Evolutionary conservation across 352 stramenopile genomes (phyloP), one percentile per base, ranked within the genome.

Genomic region (Globisporangium acanthophoron): DNA sequence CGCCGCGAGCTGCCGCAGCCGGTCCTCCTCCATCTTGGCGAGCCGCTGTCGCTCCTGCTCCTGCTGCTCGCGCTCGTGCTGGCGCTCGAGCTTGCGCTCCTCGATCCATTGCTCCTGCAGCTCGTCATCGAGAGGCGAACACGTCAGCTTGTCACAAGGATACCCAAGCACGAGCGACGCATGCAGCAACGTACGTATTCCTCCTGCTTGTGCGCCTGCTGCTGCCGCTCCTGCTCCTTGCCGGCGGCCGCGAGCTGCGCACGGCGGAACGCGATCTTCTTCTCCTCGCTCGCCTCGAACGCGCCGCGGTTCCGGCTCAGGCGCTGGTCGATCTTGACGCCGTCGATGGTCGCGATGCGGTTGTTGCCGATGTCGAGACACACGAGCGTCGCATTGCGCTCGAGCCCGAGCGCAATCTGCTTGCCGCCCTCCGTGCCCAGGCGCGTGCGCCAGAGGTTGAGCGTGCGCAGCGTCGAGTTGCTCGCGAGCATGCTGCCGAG

Each of bases 321-420:
- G 37, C 77, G 66, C 27, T 65, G 40, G 45, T 81, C 69, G 48
- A 90, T 78, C 18, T 65, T 60, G 13, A 74, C 67, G 20, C 65
- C 83, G 54, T 92, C 83, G 16, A 58, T 58, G 7, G 67, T 71
- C 16, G 64, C 65, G 18, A 92, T 74, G 56, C 81, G 81, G 74
- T 92, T 92, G 71, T 90, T 90, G 41, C 83, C 83, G 18, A 90
- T 66, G 60, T 92, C 83, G n/a, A 92, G 69, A 48, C 83, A 90
- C 43, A 90, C 62, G 33, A 92, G 53, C 20, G 70, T 73, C 5
- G 52, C 52, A 56, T 92, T 92, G 35, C 68, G 65, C 52, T 76
- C 72, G 35, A 92, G 56, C 15, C 76, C 76, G 16, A 79, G 51
- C 20, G 74, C 78, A 8, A 92, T 56, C 12, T 85, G 74, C 66